Evolutionary conservation across 1,284 basidiomycete genomes (phyloP).

Genomic region (Ustanciosporium gigantosporum): DNA sequence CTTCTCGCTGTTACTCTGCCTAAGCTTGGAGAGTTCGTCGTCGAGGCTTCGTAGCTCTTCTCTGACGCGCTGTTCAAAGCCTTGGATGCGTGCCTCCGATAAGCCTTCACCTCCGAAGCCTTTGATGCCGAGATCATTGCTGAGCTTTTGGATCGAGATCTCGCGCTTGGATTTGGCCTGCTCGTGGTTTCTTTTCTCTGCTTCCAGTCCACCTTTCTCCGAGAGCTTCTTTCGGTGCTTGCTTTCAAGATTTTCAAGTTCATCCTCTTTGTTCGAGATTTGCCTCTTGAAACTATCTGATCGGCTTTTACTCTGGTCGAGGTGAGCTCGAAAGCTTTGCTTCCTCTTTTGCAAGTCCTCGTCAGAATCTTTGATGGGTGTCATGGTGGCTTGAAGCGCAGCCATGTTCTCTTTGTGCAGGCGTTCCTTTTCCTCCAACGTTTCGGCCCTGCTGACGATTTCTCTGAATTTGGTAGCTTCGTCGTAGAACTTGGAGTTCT

Average conservation of each 20-base stretch:
- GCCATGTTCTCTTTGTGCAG: conserved; percentile 71
- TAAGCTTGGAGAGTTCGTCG: conserved; percentile 19
- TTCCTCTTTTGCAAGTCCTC: conserved; percentile 74
- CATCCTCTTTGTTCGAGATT: conserved; percentile 69
- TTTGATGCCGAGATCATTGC: conserved; percentile 71
- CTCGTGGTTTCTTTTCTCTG: conserved; percentile 65
- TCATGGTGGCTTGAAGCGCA: conserved; percentile 66
- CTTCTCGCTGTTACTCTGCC: conserved; percentile 16
- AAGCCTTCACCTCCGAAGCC: conserved; percentile 74
- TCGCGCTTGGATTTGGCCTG: conserved; percentile 76
- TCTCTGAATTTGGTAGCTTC: conserved; percentile 81
- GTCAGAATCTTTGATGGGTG: conserved; percentile 75
- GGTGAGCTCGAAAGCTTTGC: conserved; percentile 73
- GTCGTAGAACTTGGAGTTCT: conserved; percentile 82
- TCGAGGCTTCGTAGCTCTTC: conserved; percentile 35
- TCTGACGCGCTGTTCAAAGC: conserved; percentile 66
- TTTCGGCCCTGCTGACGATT: conserved; percentile 75
- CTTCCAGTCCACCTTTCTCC: conserved; percentile 57
- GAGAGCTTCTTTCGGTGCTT: conserved; percentile 37
- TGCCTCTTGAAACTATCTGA: conserved; percentile 65
- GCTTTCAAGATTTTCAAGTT: conserved; percentile 28
- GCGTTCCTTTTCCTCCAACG: conserved; percentile 71
- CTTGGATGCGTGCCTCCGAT: conserved; percentile 70
- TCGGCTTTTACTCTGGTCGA: conserved; percentile 67
- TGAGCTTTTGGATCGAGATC: conserved; percentile 72